phyloP scores from a whole-genome alignment of 2,329 filamentous ascomycete species.

The Stachybotrys echinatus region DNA sequence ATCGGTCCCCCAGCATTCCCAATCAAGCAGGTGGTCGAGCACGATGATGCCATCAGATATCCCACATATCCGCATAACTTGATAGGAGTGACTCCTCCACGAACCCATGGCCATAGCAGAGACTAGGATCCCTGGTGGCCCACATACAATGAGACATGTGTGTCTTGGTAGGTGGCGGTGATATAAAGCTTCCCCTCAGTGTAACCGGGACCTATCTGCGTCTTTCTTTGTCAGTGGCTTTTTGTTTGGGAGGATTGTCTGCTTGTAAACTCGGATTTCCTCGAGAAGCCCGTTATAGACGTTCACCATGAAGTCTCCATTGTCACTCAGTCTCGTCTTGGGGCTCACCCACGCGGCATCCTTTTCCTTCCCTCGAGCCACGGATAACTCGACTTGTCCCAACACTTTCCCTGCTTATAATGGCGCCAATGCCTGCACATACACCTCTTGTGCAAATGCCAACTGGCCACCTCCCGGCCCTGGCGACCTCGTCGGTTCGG shows the following conservation, averaged over 20 bases:
- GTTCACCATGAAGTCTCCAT: neutral
- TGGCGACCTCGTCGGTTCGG: slow-evolving; percentile 7
- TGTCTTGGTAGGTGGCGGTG: neutral
- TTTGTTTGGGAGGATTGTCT: too few species aligned
- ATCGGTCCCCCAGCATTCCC: neutral
- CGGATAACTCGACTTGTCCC: neutral
- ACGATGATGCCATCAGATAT: neutral
- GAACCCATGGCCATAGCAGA: too few species aligned
- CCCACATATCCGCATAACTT: neutral
- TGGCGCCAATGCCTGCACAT: slow-evolving; percentile 4
- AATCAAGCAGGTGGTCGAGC: neutral
- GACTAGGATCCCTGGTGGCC: too few species aligned
- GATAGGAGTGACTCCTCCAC: neutral
- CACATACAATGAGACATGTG: too few species aligned
- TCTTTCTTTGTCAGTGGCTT: too few species aligned
- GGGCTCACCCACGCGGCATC: neutral
- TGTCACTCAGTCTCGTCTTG: neutral
- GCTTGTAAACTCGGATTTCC: too few species aligned
- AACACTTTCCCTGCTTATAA: slow-evolving; percentile 3
- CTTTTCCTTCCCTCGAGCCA: neutral
- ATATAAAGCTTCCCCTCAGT: neutral
- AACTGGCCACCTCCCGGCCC: slow-evolving; percentile 14
- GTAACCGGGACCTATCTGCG: too few species aligned
- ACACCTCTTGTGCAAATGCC: slow-evolving; percentile 13
- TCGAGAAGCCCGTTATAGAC: neutral